Conservation (phyloP, 2,329 filamentous ascomycete species). For the Calonectria pteridis region DNA sequence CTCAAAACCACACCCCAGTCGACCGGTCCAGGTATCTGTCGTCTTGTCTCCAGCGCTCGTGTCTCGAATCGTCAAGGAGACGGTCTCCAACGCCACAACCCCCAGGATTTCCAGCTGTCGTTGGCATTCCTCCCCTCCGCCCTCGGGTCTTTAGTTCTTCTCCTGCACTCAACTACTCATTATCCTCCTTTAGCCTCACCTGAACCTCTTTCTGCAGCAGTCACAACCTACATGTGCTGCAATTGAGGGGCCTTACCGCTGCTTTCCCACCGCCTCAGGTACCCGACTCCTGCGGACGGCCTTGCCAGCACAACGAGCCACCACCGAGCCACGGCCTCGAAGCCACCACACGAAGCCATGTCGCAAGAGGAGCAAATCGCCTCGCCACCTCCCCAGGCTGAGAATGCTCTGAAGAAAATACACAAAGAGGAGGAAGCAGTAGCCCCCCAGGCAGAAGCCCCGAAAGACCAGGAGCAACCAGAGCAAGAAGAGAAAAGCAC, state of each 20-base stretch:
- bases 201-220: conserved; percentile 23
- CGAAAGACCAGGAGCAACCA: conserved; percentile 31
- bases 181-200: conserved; percentile 26
- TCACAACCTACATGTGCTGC: conserved; percentile 33
- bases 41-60: conserved; percentile 21
- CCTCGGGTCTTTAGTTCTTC: conserved; percentile 35
- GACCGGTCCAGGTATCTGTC: conserved; percentile 12
- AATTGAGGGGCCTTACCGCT: conserved; percentile 40
- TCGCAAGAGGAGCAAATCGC: conserved; percentile 49
- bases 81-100: conserved; percentile 37
- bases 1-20: conserved; percentile 18
- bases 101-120: conserved; percentile 40
- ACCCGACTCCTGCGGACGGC: conserved; percentile 27
- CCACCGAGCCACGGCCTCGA: conserved; percentile 13
- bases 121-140: conserved; percentile 42
- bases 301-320: conserved; percentile 15
- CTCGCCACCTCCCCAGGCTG: conserved; percentile 37
- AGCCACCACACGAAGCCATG: conserved; percentile 45
- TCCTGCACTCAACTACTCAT: conserved; percentile 27
- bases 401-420: conserved; percentile 21
- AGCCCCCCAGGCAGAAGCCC: not conserved
- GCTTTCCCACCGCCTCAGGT: conserved; percentile 25
- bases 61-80: conserved; percentile 37
- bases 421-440: conserved; percentile 24
- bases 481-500: conserved; percentile 32